Conservation (phyloP, 2,329 filamentous ascomycete genomes). For the Diaporthe destruens region DNA sequence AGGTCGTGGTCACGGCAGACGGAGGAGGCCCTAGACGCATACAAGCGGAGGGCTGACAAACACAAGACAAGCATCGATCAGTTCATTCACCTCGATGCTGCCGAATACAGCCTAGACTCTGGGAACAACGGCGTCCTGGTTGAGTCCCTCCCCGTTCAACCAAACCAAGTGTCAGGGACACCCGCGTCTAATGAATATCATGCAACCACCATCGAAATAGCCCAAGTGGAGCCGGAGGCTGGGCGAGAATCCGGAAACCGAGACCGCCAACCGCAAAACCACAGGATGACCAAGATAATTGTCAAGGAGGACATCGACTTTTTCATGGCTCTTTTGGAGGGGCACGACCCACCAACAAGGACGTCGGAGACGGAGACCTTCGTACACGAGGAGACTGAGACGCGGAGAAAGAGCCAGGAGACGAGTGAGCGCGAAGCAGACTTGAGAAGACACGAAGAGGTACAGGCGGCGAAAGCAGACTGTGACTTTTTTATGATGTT, state of each 20-base stretch:
- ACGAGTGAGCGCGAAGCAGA: background rate
- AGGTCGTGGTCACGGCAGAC: conserved; percentile 18
- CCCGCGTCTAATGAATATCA: background rate
- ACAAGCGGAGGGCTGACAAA: background rate
- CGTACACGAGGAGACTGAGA: conserved; percentile 8
- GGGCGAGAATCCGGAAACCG: background rate
- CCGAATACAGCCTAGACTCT: background rate
- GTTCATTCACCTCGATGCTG: background rate
- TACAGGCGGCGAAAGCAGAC: conserved; percentile 44
- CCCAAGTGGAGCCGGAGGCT: background rate
- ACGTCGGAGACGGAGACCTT: background rate
- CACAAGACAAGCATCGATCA: background rate
- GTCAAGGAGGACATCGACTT: conserved; percentile 34
- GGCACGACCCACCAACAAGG: background rate
- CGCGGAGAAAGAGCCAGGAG: background rate
- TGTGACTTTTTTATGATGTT: conserved; percentile 35
- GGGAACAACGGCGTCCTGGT: background rate
- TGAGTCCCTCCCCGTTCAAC: background rate
- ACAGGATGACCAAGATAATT: conserved; percentile 31
- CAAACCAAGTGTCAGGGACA: background rate
- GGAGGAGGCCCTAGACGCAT: conserved; percentile 6
- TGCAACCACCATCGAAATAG: background rate
- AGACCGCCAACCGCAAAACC: background rate
- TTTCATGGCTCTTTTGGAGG: conserved; percentile 32
- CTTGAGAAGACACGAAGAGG: conserved; percentile 35